These are phyloP conservation scores for Populus euphratica DNA, from an alignment of 345 rosid genomes.

Conservation along the genomic window DNA sequence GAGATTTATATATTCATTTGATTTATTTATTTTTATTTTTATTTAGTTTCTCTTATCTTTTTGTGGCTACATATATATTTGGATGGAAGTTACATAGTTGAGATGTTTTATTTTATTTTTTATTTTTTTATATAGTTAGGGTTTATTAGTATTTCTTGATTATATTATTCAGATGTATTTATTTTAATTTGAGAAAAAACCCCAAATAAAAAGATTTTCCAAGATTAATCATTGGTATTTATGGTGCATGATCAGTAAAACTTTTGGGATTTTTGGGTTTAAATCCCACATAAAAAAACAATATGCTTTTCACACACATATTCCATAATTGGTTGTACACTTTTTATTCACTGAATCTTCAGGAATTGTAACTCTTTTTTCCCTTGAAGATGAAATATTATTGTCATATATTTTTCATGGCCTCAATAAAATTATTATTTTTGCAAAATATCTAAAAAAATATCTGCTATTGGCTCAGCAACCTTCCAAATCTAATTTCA, in stretches of 20 bases:
- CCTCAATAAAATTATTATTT: neutral
- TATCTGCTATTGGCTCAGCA: neutral
- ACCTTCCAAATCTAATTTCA: neutral
- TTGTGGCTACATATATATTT: neutral
- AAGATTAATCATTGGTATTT: neutral
- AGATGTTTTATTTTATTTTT: no score
- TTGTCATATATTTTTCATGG: neutral
- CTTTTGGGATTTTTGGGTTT: neutral
- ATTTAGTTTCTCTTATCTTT: neutral
- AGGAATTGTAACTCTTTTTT: no score
- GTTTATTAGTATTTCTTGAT: no score
- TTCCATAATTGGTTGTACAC: neutral
- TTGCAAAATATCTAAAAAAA: neutral
- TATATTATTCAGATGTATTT: no score
- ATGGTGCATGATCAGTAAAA: neutral
- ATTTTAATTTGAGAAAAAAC: no score
- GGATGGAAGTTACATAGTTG: neutral
- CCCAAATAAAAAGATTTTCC: neutral
- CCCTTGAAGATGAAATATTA: neutral
- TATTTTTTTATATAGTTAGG: no score
- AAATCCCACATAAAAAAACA: neutral
- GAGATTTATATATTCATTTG: neutral
- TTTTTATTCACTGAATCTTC: no score
- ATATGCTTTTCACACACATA: neutral
- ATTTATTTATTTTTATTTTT: neutral